Base-by-base conservation (phyloP, 1,284 basidiomycete species). In the Spongispora temasekensis region DNA sequence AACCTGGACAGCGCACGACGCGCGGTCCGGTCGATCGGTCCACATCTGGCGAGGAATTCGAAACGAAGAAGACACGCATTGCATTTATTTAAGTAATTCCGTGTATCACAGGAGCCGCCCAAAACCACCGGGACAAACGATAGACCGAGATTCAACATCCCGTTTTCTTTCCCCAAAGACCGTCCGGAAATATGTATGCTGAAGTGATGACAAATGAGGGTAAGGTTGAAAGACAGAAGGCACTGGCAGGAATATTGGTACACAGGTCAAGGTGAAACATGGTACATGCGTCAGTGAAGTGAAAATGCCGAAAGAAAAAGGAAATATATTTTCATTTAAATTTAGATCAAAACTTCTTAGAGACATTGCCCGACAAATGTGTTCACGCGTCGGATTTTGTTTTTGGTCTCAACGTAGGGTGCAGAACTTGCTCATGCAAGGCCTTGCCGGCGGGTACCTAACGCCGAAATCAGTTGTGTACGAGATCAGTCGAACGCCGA, bases 371-470 rank as follows among this genome's bases (percentile, higher is more conserved):
- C n/a, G 8, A 57, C 13, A 21, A n/a, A n/a, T n/a, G 7, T 9
- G 5, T 40, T 71, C 63, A 75, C 44, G 63, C 60, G 55, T 64
- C 64, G 31, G 67, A 56, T 63, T 76, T 68, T 30, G 63, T 58
- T 67, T 72, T 68, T 34, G 68, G 56, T 61, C 67, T 70, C 67
- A 85, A 62, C 13, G 68, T 69, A 12, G 87, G 86, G 70, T 91
- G 89, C 57, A 91, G 71, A 68, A 94, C 78, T 75, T 91, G 91
- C 78, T 98, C 94, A 73, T 97, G 92, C 55, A 97, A 81, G 55
- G 94, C 94, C 76, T 94, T 95, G 54, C 94, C 95, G 37, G 94
- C 94, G 8, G 92, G 85, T 28, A 94, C 90, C 91, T 83, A 48
- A 28, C 54, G 34, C 53, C 12, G n/a, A 37, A 42, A 31, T 71